phyloP scores from a whole-genome alignment of 2,329 filamentous ascomycete genomes.

The Aureobasidium sp. region DNA sequence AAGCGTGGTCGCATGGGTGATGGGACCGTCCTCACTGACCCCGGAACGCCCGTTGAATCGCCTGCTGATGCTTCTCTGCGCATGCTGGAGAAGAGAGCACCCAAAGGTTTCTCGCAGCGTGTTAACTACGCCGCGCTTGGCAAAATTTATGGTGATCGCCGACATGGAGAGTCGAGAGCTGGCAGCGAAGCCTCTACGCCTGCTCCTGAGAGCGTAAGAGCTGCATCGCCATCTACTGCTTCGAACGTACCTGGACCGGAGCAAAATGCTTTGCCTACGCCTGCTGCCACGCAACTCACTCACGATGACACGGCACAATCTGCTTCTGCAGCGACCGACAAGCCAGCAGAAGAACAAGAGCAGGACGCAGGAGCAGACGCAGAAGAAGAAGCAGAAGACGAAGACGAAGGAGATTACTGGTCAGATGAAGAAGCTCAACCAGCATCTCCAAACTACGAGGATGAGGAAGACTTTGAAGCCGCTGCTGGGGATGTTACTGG shows the following conservation, averaged over 20 bases:
- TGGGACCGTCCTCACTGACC: conserved; percentile 33
- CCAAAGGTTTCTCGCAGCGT: conserved; percentile 35
- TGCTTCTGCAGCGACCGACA: background rate
- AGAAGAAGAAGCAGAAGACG: conserved; percentile 19
- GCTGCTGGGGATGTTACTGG: background rate
- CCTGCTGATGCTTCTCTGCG: conserved; percentile 39
- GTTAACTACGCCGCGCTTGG: conserved; percentile 43
- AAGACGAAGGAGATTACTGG: conserved; percentile 18
- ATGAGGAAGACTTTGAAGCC: conserved; percentile 7
- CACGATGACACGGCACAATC: background rate
- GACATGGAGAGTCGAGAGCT: conserved; percentile 12
- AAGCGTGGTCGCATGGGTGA: conserved; percentile 37
- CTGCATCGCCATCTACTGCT: background rate
- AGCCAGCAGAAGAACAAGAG: conserved; percentile 12
- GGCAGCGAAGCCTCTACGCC: conserved; percentile 14
- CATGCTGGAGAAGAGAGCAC: conserved; percentile 41
- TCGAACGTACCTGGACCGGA: background rate
- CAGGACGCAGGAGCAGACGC: conserved; percentile 16
- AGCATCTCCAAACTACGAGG: background rate
- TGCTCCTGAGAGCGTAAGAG: conserved; percentile 4
- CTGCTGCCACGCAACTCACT: background rate
- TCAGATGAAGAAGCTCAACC: background rate
- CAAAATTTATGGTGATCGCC: conserved; percentile 30
- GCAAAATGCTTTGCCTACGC: background rate
- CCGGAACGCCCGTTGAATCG: conserved; percentile 32